Evolutionary conservation across 352 stramenopile genomes (phyloP).

Genomic region (Globisporangium cederbergense): DNA sequence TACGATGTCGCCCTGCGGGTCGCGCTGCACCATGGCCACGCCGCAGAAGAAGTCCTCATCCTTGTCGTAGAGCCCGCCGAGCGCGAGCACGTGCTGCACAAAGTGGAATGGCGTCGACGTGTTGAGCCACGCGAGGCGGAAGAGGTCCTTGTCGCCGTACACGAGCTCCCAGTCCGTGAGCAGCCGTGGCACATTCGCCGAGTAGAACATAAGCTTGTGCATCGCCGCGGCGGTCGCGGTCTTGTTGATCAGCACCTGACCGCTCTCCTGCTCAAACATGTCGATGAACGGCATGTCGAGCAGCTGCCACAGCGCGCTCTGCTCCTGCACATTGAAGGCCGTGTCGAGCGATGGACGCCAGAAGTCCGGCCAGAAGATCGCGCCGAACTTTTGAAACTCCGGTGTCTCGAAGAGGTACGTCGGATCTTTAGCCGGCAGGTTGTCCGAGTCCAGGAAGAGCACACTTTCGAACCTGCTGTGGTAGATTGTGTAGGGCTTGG

Average conservation of each 20-base stretch:
- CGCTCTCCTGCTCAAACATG: constrained; percentile 86
- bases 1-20: constrained; percentile 64
- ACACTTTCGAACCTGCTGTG: constrained; percentile 73
- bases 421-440: constrained; percentile 69
- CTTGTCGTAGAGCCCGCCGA: constrained; percentile 49
- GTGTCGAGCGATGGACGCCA: constrained; percentile 60
- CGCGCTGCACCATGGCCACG: constrained; percentile 77
- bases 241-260: constrained; percentile 70
- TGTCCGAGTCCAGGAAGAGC: constrained; percentile 81
- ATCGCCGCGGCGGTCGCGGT: constrained; percentile 34
- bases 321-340: constrained; percentile 71
- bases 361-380: constrained; percentile 86
- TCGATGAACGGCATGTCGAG: constrained; percentile 83
- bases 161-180: constrained; percentile 68
- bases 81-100: constrained; percentile 49
- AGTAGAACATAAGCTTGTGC: constrained; percentile 81
- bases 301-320: constrained; percentile 64
- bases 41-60: constrained; percentile 67
- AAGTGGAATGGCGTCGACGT: constrained; percentile 66
- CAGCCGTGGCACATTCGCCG: constrained; percentile 47
- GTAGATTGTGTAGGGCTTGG: constrained; percentile 81
- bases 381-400: constrained; percentile 57
- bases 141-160: constrained; percentile 76
- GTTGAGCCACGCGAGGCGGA: constrained; percentile 78
- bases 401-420: constrained; percentile 76